Base-by-base conservation (phyloP, 106 monocot genomes). In the Phalaenopsis equestris region DNA sequence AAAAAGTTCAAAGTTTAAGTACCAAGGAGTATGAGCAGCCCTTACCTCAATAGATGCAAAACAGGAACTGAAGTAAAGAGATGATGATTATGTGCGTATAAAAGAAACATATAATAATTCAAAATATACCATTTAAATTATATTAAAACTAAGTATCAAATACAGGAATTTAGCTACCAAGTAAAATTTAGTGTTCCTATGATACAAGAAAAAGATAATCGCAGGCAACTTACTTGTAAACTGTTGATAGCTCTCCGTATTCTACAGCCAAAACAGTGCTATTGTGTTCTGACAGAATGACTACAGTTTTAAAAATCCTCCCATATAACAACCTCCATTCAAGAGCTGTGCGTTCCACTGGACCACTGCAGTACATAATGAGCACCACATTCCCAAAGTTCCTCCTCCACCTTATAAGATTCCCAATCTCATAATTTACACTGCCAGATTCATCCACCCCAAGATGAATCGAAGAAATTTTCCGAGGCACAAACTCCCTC, bases 281-380 rank as follows among this genome's bases (percentile, higher is more conserved):
- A 76, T 75, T 87, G 47, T 82, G 83, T 45, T 96, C 91, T 49
- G 95, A 87, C 11, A 96, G 81, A 77, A 96, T 91, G 55, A 96
- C 67, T 12, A 96, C 95, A n/a, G 95, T 93, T 78, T 93, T 96
- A 80, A 96, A 96, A 67, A 96, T 86, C 78, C 95, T 73, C 37
- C 95, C 95, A 84, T 96, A 93, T 18, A 96, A 87, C 85, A 96
- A 75, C 67, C 95, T 89, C 95, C 95, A 96, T 79, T 93, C 95
- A 2, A 95, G 85, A 15, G 92, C 89, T 9, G 95, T 92, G n/a
- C 90, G 86, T 76, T 95, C 90, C 3, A 85, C 85, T 39, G 84
- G 77, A 6, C 83, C 87, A 78, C 80, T 87, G 79, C 88, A 89
- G 48, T 86, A 84, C 90, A 95, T 85, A 57, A 95, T 68, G 9